Percentiles rank a stretch among this genome's conserved stretches.
Conservation (phyloP, 179 eudicot genomes). For the Carnegiea gigantea region DNA sequence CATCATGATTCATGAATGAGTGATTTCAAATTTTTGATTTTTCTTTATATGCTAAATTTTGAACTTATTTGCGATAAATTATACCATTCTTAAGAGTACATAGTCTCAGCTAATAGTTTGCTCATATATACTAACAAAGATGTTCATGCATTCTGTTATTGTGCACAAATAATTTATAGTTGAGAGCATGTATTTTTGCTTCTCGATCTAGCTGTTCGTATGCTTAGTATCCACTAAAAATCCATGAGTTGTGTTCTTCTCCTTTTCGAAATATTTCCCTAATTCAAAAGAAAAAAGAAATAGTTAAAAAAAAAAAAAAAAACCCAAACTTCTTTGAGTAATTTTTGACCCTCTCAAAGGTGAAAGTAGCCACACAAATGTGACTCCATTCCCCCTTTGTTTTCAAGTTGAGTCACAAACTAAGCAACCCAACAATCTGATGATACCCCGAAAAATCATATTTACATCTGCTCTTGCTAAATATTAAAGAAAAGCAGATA, state of each 20-base stretch:
- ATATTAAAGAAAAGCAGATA: background rate
- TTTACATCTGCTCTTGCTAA: background rate
- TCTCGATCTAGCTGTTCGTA: background rate
- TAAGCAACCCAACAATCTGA: constrained; percentile 3
- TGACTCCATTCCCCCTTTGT: background rate
- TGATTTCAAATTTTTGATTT: too few species aligned
- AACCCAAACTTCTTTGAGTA: background rate
- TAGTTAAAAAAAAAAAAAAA: background rate
- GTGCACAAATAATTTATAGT: too few species aligned
- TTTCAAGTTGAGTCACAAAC: background rate
- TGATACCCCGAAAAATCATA: constrained; percentile 1
- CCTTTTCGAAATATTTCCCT: too few species aligned
- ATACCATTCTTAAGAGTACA: too few species aligned
- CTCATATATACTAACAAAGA: too few species aligned
- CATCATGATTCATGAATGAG: too few species aligned
- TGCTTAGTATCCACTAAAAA: background rate
- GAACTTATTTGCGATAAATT: too few species aligned
- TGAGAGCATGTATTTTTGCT: too few species aligned
- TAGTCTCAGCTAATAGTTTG: too few species aligned
- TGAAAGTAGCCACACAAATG: background rate
- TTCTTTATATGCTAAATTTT: too few species aligned
- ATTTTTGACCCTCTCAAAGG: background rate
- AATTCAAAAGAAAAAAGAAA: too few species aligned
- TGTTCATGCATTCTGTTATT: too few species aligned
- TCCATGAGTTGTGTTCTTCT: background rate